A percentile compares a stretch with the other conserved stretches of the same genome.
These are phyloP conservation scores for Tulasnella sp. DNA, from an alignment of 768 basidiomycete species.

Conservation along the genomic window DNA sequence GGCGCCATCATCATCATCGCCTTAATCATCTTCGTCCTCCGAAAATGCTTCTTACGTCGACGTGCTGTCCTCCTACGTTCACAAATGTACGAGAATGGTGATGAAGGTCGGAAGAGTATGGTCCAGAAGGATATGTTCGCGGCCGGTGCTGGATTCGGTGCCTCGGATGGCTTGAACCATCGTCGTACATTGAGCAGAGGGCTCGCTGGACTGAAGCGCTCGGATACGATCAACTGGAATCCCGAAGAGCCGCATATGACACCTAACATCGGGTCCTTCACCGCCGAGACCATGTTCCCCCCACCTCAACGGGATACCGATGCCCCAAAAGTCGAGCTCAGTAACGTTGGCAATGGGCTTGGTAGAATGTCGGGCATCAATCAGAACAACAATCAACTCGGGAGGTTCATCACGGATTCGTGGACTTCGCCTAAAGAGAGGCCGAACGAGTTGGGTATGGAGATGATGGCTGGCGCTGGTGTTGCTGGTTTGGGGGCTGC, in stretches of 20 bases:
- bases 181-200: slow-evolving; percentile 1
- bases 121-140: background rate
- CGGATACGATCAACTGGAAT: slow-evolving; percentile 11
- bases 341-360: no score
- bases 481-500: no score
- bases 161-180: background rate
- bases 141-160: background rate
- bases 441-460: no score
- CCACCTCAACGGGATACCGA: no score
- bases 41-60: slow-evolving; percentile 2
- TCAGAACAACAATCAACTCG: no score
- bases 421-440: no score
- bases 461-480: no score
- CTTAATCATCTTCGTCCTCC: background rate
- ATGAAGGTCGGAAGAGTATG: background rate
- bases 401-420: no score
- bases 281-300: background rate
- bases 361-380: no score
- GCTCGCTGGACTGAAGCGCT: background rate
- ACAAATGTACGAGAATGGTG: background rate
- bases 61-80: background rate
- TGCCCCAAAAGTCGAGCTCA: no score
- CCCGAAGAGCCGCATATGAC: slow-evolving; percentile 12
- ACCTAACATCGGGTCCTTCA: background rate
- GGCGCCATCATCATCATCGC: background rate